Evolutionary conservation across 192 early-diverging fungal genomes (phyloP).

Genomic region (Backusella psychrophila): DNA sequence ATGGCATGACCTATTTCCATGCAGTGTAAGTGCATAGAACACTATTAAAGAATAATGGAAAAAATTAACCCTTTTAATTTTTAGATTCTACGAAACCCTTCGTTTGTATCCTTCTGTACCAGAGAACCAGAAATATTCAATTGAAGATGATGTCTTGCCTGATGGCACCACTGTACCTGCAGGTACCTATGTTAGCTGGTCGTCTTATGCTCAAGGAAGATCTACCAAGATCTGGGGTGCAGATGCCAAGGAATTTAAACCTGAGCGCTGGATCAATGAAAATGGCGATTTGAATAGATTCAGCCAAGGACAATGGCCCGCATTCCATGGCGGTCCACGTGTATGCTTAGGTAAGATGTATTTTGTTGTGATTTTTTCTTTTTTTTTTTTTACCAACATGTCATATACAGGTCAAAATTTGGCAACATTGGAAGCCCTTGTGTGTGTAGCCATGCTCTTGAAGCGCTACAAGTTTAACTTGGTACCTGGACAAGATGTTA

Average conservation of each 20-base stretch:
- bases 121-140: slow-evolving; percentile 44
- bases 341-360: slow-evolving; percentile 29
- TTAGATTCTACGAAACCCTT: slow-evolving; percentile 47
- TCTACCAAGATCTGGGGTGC: slow-evolving; percentile 48
- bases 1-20: slow-evolving; percentile 31
- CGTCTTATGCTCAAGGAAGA: slow-evolving; percentile 43
- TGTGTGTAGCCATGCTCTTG: slow-evolving; percentile 29
- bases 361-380: background rate
- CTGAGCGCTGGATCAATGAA: slow-evolving; percentile 62
- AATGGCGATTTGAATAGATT: slow-evolving; percentile 29
- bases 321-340: slow-evolving; percentile 55
- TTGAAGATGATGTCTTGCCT: slow-evolving; percentile 56
- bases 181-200: slow-evolving; percentile 50
- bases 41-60: background rate
- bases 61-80: background rate
- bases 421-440: slow-evolving; percentile 41
- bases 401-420: slow-evolving; percentile 32
- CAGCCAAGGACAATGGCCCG: slow-evolving; percentile 46
- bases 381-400: background rate
- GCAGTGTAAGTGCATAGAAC: slow-evolving; percentile 23
- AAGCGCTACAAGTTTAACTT: slow-evolving; percentile 36
- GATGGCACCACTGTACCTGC: slow-evolving; percentile 50
- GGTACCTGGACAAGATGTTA: slow-evolving; percentile 28
- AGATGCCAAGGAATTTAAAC: slow-evolving; percentile 59
- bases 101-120: slow-evolving; percentile 69